Evolutionary conservation across 2,329 filamentous ascomycete genomes (phyloP).

Genomic region (Pseudopyrenochaeta lycopersici): DNA sequence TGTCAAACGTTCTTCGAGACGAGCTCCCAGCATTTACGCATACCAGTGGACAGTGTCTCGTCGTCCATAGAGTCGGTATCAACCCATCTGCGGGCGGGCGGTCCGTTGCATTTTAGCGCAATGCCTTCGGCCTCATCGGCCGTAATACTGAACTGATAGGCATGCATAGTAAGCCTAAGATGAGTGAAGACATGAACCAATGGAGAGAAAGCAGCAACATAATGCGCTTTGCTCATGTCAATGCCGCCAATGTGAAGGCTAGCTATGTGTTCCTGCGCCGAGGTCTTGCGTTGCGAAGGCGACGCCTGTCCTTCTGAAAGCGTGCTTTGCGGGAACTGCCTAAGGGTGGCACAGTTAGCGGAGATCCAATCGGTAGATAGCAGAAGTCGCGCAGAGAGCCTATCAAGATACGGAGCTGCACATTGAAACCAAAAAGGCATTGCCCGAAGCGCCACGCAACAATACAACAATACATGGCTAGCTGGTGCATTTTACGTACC

Average conservation of each 20-base stretch:
- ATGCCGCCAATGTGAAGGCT: constrained; percentile 19
- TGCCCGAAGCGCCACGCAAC: not conserved
- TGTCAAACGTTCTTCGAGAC: constrained; percentile 12
- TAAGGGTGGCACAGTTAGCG: constrained; percentile 23
- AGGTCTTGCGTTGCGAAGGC: constrained; percentile 30
- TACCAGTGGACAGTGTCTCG: constrained; percentile 48
- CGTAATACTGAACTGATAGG: constrained; percentile 31
- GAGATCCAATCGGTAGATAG: constrained; percentile 3
- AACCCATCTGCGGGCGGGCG: constrained; percentile 43
- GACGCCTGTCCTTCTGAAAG: constrained; percentile 25
- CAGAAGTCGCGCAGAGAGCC: not conserved
- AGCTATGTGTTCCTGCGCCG: constrained; percentile 31
- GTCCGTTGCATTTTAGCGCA: constrained; percentile 17
- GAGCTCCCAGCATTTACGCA: constrained; percentile 47
- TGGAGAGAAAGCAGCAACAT: constrained; percentile 33
- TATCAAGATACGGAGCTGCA: constrained; percentile 7
- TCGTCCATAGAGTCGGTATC: constrained; percentile 36
- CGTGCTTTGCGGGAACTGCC: constrained; percentile 45
- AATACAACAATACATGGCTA: not conserved
- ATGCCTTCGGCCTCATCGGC: constrained; percentile 19
- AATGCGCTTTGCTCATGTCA: constrained; percentile 25
- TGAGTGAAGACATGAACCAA: constrained; percentile 48
- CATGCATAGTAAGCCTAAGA: constrained; percentile 46
- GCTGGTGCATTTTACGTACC: constrained; percentile 23
- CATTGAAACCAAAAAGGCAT: not conserved